These are phyloP conservation scores for Casaregolazyma lundiana DNA, from an alignment of 1,139 yeast genomes.

Conservation along the genomic window DNA sequence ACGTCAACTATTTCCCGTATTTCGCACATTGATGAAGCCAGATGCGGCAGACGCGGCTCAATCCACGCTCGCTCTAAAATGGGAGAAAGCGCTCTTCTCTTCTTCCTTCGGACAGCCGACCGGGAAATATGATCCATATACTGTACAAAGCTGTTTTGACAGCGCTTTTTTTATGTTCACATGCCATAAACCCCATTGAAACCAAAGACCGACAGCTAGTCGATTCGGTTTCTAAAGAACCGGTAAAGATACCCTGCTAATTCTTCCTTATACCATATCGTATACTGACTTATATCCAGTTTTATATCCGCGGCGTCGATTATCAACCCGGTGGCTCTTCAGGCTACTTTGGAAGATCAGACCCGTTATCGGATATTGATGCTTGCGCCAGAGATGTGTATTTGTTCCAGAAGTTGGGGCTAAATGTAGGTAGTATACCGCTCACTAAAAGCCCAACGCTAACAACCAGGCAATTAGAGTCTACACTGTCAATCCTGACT, in stretches of 20 bases:
- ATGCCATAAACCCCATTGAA: slow-evolving; percentile 29
- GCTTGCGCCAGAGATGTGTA: slow-evolving; percentile 71
- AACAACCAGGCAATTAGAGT: slow-evolving; percentile 75
- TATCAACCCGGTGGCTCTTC: slow-evolving; percentile 92
- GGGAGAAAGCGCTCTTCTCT: no score
- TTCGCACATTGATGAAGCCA: no score
- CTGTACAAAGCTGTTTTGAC: not conserved
- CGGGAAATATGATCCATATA: not conserved
- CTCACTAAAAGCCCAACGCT: slow-evolving; percentile 10
- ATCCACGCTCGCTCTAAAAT: no score
- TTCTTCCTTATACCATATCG: not conserved
- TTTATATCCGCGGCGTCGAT: slow-evolving; percentile 74
- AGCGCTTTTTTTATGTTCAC: not conserved
- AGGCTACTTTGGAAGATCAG: slow-evolving; percentile 45
- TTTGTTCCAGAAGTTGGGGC: slow-evolving; percentile 69
- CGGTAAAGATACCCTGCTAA: slow-evolving; percentile 44
- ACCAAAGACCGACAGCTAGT: slow-evolving; percentile 67
- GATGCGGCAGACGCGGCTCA: no score
- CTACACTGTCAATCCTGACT: slow-evolving; percentile 76
- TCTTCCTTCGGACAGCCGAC: not conserved
- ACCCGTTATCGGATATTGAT: slow-evolving; percentile 69
- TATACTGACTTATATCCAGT: slow-evolving; percentile 39
- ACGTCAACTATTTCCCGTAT: no score
- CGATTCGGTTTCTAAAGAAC: slow-evolving; percentile 70
- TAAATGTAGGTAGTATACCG: slow-evolving; percentile 48